These are phyloP conservation scores for Yarrowia porcina DNA, from an alignment of 805 yeast species.

Conservation along the genomic window DNA sequence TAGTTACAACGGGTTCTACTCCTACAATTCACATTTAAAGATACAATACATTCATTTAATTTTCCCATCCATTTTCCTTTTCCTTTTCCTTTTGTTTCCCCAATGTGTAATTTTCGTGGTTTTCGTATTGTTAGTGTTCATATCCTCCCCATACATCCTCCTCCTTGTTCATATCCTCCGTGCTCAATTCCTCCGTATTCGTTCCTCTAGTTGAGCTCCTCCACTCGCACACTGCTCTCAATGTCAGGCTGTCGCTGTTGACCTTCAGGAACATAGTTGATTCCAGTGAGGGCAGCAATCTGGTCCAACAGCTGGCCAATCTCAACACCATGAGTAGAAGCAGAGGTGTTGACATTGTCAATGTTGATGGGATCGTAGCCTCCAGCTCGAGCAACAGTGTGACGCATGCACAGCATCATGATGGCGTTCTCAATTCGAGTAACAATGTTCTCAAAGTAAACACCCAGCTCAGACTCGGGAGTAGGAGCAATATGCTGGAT, in stretches of 20 bases:
- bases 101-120: background rate
- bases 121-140: background rate
- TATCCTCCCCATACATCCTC: too few relatives aligned
- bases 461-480: constrained; percentile 32
- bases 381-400: constrained; percentile 10
- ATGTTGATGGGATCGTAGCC: constrained; percentile 8
- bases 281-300: background rate
- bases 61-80: background rate
- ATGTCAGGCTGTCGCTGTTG: background rate
- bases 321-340: constrained; percentile 14
- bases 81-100: background rate
- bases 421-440: constrained; percentile 38
- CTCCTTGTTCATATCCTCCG: too few relatives aligned
- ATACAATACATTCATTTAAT: background rate
- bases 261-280: background rate
- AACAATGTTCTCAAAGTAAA: constrained; percentile 35
- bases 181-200: background rate
- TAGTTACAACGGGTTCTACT: too few relatives aligned
- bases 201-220: background rate
- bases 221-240: background rate
- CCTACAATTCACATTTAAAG: background rate
- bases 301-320: constrained; percentile 13
- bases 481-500: constrained; percentile 29
- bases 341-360: constrained; percentile 12
- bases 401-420: constrained; percentile 34